Evolutionary conservation across 768 basidiomycete species (phyloP).

Genomic region (Mycena latifolia): DNA sequence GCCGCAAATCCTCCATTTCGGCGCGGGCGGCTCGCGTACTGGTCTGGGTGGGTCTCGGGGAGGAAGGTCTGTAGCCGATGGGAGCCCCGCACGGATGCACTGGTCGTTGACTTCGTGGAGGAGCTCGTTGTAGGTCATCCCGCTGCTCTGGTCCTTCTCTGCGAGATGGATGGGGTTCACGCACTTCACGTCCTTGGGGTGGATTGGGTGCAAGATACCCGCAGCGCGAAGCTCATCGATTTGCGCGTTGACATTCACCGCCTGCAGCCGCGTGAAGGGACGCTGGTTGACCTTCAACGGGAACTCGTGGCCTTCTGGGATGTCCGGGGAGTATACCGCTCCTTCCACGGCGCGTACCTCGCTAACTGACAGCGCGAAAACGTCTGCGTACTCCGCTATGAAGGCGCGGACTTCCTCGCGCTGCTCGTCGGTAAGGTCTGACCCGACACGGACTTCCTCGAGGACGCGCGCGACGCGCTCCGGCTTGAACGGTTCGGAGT

Average conservation of each 20-base stretch:
- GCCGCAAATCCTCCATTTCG: slow-evolving; percentile 54
- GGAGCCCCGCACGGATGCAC: slow-evolving; percentile 42
- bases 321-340: slow-evolving; percentile 47
- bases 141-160: slow-evolving; percentile 45
- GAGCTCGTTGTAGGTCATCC: slow-evolving; percentile 44
- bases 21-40: background rate
- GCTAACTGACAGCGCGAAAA: slow-evolving; percentile 52
- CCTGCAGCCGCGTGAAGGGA: slow-evolving; percentile 46
- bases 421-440: slow-evolving; percentile 45
- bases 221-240: slow-evolving; percentile 50
- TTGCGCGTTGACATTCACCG: too few relatives aligned
- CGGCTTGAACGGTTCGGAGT: background rate
- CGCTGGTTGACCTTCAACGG: slow-evolving; percentile 45
- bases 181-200: slow-evolving; percentile 48
- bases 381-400: slow-evolving; percentile 49
- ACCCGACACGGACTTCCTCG: slow-evolving; percentile 30
- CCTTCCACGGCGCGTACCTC: slow-evolving; percentile 49
- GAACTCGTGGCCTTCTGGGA: slow-evolving; percentile 37
- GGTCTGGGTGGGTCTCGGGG: slow-evolving; percentile 19
- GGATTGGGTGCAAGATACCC: slow-evolving; percentile 45
- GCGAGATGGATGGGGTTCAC: slow-evolving; percentile 48
- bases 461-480: background rate
- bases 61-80: slow-evolving; percentile 36
- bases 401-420: slow-evolving; percentile 36
- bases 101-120: slow-evolving; percentile 48